These are phyloP conservation scores for Solanum dulcamara DNA, from an alignment of 257 asterid species.

Conservation along the genomic window DNA sequence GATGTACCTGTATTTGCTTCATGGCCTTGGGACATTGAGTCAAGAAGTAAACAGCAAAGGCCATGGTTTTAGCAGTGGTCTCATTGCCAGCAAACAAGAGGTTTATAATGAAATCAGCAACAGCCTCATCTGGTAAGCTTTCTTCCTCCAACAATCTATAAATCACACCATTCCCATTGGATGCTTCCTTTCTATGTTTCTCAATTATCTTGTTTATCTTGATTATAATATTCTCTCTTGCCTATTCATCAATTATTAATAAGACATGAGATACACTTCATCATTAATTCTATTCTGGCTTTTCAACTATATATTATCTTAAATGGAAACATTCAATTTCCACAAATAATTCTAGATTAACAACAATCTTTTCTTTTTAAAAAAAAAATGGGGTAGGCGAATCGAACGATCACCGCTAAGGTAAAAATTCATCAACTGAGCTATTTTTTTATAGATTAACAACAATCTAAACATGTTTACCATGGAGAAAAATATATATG, in stretches of 20 bases:
- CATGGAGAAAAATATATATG: neutral
- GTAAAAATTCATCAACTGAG: neutral
- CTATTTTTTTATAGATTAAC: neutral
- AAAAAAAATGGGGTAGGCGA: neutral
- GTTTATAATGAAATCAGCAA: slow-evolving; percentile 79
- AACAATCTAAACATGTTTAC: neutral
- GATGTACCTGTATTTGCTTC: slow-evolving; percentile 62
- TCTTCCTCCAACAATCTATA: slow-evolving; percentile 70
- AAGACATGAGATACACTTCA: neutral
- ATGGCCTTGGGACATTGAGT: slow-evolving; percentile 66
- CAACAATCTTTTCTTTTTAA: neutral
- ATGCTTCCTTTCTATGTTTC: slow-evolving; percentile 30
- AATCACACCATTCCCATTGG: slow-evolving; percentile 49
- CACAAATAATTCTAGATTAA: neutral
- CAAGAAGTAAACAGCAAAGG: slow-evolving; percentile 75
- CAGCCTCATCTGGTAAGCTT: slow-evolving; percentile 67
- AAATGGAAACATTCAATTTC: neutral
- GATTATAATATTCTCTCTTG: slow-evolving; percentile 56
- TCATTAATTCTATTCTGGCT: neutral
- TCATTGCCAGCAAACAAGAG: slow-evolving; percentile 94
- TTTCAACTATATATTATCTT: neutral
- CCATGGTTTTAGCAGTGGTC: slow-evolving; percentile 89
- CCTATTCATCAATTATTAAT: slow-evolving; percentile 27
- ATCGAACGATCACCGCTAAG: neutral
- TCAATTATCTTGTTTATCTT: slow-evolving; percentile 55